Evolutionary conservation across 2,329 filamentous ascomycete genomes (phyloP).

Genomic region (Ambrosiella cleistominuta): DNA sequence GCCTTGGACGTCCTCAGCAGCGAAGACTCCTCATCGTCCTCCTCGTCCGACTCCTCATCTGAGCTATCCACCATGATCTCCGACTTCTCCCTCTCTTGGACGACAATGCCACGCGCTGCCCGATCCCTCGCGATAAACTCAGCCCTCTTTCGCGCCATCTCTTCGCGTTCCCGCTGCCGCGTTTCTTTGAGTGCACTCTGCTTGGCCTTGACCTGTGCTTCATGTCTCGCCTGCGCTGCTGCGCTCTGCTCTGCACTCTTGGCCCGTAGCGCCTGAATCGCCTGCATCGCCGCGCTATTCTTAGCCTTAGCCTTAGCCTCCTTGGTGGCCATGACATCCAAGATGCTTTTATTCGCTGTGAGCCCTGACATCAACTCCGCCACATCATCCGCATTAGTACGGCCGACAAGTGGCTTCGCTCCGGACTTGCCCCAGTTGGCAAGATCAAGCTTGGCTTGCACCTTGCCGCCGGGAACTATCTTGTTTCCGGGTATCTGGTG

Average conservation of each 20-base stretch:
- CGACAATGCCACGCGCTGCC: slow-evolving; percentile 18
- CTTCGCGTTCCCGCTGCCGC: slow-evolving; percentile 57
- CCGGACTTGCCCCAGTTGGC: slow-evolving; percentile 38
- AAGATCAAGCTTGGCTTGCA: slow-evolving; percentile 39
- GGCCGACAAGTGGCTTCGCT: slow-evolving; percentile 17
- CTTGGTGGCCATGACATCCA: slow-evolving; percentile 29
- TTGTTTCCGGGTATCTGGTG: background rate
- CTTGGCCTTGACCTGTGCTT: slow-evolving; percentile 16
- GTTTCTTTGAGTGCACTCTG: slow-evolving; percentile 42
- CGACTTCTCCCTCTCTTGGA: slow-evolving; percentile 18
- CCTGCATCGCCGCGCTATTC: slow-evolving; percentile 11
- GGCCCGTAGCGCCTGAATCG: slow-evolving; percentile 8
- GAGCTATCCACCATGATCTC: slow-evolving; percentile 83
- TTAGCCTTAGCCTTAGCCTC: slow-evolving; percentile 19
- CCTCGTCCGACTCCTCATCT: slow-evolving; percentile 48
- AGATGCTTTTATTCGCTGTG: slow-evolving; percentile 26
- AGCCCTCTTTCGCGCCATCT: slow-evolving; percentile 53
- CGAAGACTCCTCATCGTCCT: slow-evolving; percentile 29
- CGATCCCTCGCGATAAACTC: slow-evolving; percentile 54
- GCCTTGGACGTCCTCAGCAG: slow-evolving; percentile 31
- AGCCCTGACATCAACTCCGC: slow-evolving; percentile 29
- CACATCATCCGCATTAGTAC: slow-evolving; percentile 30
- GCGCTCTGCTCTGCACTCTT: slow-evolving; percentile 12
- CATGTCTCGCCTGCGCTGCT: slow-evolving; percentile 15
- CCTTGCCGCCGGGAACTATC: slow-evolving; percentile 22